A percentile compares a stretch with the other conserved stretches of the same genome.
Conservation (phyloP, 2,329 filamentous ascomycete species). For the Pseudocercospora vitis region DNA sequence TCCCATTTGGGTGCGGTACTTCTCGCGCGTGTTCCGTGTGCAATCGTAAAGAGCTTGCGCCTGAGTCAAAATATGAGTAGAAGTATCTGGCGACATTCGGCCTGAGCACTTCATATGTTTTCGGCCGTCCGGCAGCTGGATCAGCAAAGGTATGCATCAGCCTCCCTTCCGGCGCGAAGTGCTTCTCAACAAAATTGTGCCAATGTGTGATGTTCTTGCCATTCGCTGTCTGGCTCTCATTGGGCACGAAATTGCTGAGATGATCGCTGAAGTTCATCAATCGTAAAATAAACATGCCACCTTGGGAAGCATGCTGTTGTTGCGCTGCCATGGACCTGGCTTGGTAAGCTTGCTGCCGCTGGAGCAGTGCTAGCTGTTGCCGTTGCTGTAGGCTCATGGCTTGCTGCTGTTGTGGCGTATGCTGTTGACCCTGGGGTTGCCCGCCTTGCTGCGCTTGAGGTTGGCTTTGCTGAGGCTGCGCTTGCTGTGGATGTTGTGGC, state of each 20-base stretch:
- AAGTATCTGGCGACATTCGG: constrained; percentile 86
- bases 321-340: constrained; percentile 34
- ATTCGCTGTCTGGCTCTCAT: constrained; percentile 47
- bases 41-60: constrained; percentile 81
- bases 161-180: constrained; percentile 76
- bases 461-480: constrained; percentile 40
- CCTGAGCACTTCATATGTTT: constrained; percentile 82
- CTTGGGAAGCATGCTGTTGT: constrained; percentile 32
- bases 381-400: constrained; percentile 28
- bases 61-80: constrained; percentile 82
- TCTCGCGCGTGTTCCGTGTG: constrained; percentile 70
- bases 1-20: constrained; percentile 59
- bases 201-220: constrained; percentile 71
- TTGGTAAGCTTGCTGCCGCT: constrained; percentile 32
- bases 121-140: constrained; percentile 51
- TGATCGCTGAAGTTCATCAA: constrained; percentile 59
- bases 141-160: constrained; percentile 55
- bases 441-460: constrained; percentile 41
- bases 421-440: constrained; percentile 40
- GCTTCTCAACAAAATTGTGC: constrained; percentile 74
- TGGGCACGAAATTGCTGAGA: constrained; percentile 53
- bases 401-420: constrained; percentile 43
- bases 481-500: constrained; percentile 29
- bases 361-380: constrained; percentile 32
- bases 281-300: constrained; percentile 51